Evolutionary conservation across 2,329 filamentous ascomycete species (phyloP).

Genomic region (Mycosphaerella arachidis): DNA sequence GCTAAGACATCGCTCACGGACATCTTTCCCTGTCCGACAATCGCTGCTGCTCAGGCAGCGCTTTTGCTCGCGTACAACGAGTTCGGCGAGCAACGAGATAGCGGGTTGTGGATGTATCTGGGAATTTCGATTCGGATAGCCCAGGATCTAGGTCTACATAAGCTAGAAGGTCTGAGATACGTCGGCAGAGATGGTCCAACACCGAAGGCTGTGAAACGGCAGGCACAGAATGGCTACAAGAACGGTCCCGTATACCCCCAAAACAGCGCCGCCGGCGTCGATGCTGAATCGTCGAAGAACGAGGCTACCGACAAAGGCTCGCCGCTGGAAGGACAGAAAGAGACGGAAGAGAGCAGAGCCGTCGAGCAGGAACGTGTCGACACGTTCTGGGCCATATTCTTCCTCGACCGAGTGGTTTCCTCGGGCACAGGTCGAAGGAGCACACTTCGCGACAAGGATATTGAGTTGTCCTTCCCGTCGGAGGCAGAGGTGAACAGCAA

Average conservation of each 20-base stretch:
- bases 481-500: slow-evolving; percentile 49
- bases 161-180: slow-evolving; percentile 66
- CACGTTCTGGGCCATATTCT: slow-evolving; percentile 86
- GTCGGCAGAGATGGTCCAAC: slow-evolving; percentile 53
- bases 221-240: background rate
- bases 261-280: slow-evolving; percentile 29
- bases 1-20: slow-evolving; percentile 80
- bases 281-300: slow-evolving; percentile 44
- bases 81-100: slow-evolving; percentile 83
- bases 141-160: slow-evolving; percentile 75
- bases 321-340: slow-evolving; percentile 59
- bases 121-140: slow-evolving; percentile 82
- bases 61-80: slow-evolving; percentile 82
- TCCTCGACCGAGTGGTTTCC: slow-evolving; percentile 81
- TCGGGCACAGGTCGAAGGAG: slow-evolving; percentile 81
- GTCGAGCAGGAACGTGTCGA: slow-evolving; percentile 79
- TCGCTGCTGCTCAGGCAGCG: slow-evolving; percentile 79
- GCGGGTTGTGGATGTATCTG: slow-evolving; percentile 89
- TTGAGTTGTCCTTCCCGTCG: slow-evolving; percentile 68
- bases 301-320: slow-evolving; percentile 31
- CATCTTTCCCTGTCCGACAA: slow-evolving; percentile 74
- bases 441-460: slow-evolving; percentile 77
- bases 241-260: background rate
- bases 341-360: slow-evolving; percentile 47
- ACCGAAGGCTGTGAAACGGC: slow-evolving; percentile 49